A percentile compares a stretch with the other conserved stretches of the same genome.
These are phyloP conservation scores for Castanea crenata DNA, from an alignment of 306 rosid genomes.

Conservation along the genomic window DNA sequence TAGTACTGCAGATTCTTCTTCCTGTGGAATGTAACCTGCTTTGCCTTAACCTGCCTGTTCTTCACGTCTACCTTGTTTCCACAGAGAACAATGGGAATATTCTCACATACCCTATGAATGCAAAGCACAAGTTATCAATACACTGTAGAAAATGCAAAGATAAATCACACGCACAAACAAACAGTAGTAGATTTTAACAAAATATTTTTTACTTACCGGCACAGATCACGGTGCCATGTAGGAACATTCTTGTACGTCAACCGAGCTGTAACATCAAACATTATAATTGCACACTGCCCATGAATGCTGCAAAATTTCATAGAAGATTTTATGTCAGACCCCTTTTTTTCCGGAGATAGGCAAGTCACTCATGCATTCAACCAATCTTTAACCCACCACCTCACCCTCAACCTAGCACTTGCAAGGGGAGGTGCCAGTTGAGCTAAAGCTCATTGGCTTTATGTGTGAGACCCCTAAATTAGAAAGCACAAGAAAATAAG, in stretches of 20 bases:
- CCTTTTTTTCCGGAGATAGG: no score
- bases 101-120: conserved; percentile 63
- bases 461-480: conserved; percentile 1
- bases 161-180: not conserved
- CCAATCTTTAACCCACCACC: no score
- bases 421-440: no score
- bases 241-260: conserved; percentile 78
- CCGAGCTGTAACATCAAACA: conserved; percentile 77
- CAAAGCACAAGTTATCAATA: not conserved
- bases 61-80: conserved; percentile 88
- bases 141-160: not conserved
- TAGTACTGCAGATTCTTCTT: conserved; percentile 82
- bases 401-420: no score
- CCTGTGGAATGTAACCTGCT: conserved; percentile 83
- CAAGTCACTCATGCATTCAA: no score
- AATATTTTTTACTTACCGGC: conserved; percentile 39
- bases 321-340: not conserved
- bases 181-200: not conserved
- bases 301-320: conserved; percentile 48
- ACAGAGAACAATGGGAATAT: conserved; percentile 72
- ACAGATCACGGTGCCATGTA: conserved; percentile 79
- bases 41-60: conserved; percentile 78
- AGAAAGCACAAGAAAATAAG: not conserved
- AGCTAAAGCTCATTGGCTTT: not conserved
- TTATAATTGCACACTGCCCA: conserved; percentile 76